Evolutionary conservation across 2,329 filamentous ascomycete genomes (phyloP), one percentile per base, ranked within the genome.

Genomic region (Didymella sp.): DNA sequence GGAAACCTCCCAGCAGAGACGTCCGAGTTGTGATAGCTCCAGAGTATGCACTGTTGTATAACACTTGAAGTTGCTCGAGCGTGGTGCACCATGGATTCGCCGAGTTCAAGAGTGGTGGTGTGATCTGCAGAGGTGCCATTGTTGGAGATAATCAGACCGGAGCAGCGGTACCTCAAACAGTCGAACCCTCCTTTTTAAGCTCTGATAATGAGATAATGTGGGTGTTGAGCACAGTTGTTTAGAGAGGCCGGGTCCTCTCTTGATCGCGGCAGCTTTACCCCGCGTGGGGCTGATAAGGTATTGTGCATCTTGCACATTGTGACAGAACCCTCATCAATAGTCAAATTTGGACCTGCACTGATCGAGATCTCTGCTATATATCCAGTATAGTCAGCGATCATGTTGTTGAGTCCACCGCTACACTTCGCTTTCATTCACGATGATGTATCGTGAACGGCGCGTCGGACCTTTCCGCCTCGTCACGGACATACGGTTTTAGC

Each of bases 1-100:
- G 70, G 70, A 92, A 93, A 37, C 87, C 88, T 8, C 78, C 61
- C 15, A 89, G 73, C 6, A 91, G 81, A 2, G 86, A 85, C 1
- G 90, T 94, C 12, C 90, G 82, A 2, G 87, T 90, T 1, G 90
- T 93, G 28, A 93, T 84, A 13, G 89, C 90, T 57, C 90, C 90
- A 0, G 87, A 92, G 50, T 84, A 78, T 0, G 83, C 79, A 46
- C 81, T 87, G 27, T 78, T 71, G 69, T 89, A 89, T 6, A 93
- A 83, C 2, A 76, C 75, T 35, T 78, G 73, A 4, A 93, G 82
- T 61, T 92, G 85, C 4, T 82, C 79, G 5, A 83, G 73, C 2
- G 83, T 85, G 0, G 89, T 91, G 24, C 89, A 89, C 89, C 89
- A 92, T 0, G 90, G 90, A 46, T 85, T 88, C 27, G 90, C 85